Conservation (phyloP, 1,139 yeast genomes). For the Nakaseomyces delphensis region DNA sequence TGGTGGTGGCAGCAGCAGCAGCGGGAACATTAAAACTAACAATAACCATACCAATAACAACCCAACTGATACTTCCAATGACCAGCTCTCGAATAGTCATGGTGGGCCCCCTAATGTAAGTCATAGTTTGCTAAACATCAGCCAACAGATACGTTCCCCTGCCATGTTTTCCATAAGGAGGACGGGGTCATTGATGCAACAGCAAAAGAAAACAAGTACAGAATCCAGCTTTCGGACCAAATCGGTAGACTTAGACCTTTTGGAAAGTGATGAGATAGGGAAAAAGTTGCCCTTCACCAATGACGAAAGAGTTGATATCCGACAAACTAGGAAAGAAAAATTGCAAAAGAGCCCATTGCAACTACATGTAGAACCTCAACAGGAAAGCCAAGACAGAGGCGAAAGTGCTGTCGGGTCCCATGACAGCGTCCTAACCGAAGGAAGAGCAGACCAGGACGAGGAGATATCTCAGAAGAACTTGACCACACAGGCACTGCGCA, state of each 20-base stretch:
- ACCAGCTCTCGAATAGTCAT: conserved; percentile 4
- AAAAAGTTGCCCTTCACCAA: conserved; percentile 28
- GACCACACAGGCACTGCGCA: conserved; percentile 35
- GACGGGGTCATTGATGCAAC: conserved; percentile 12
- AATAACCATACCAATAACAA: background rate
- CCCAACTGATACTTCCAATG: conserved; percentile 1
- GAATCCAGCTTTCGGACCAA: conserved; percentile 9
- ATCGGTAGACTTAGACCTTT: conserved; percentile 10
- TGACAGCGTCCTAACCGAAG: conserved; percentile 1
- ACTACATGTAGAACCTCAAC: background rate
- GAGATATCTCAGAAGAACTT: conserved; percentile 29
- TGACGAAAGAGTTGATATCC: conserved; percentile 10
- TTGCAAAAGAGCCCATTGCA: conserved; percentile 10
- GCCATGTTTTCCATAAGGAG: conserved; percentile 25
- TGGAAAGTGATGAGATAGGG: conserved; percentile 27
- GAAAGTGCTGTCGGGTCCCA: background rate
- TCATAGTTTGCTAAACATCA: conserved; percentile 15
- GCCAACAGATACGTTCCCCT: conserved; percentile 29
- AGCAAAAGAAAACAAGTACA: conserved; percentile 11
- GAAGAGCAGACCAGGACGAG: conserved; percentile 11
- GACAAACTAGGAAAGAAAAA: background rate
- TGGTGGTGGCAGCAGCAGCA: background rate
- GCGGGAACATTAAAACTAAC: background rate
- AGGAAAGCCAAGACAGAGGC: conserved; percentile 6
- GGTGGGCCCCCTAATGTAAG: conserved; percentile 7